Evolutionary conservation across 1,284 basidiomycete species (phyloP), one percentile per base, ranked within the genome.

Genomic region (Austroboletus novae-zelandiae): DNA sequence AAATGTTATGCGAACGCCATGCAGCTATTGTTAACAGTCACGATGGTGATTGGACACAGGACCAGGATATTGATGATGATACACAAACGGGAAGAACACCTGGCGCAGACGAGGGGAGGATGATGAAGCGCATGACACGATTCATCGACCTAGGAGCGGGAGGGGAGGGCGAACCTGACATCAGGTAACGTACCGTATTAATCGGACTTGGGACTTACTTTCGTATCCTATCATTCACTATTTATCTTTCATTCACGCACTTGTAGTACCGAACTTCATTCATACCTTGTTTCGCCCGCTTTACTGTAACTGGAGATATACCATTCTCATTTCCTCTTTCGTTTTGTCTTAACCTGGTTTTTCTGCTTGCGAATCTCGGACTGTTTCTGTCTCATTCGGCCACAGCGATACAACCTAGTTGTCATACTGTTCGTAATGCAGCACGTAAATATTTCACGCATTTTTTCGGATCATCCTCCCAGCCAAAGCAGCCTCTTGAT

Each of bases 401-500:
- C 42, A 50, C 50, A 53, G 49, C 40, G 43, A 54, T 52, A 58
- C 45, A 62, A n/a, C 50, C 49, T 50, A 55, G 47, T 40, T 54
- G 53, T 36, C 40, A 39, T 13, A 15, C 35, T 42, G 47, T 55
- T 45, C 42, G 40, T 62, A 63, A 46, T 51, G 15, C 40, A 48
- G 20, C 39, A 35, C 39, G 49, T 25, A 32, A 41, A 48, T 43
- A 20, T 42, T 44, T 47, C 11, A 44, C 30, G 10, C 39, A 25
- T 13, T 15, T 31, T 18, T 29, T 20, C 31, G 25, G 18, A 62
- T 50, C 40, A 67, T 34, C 84, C 79, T 45, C 89, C 89, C 44
- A 94, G 70, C 92, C 92, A 95, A 54, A 94, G 70, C 62, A 94
- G 73, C 56, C 91, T 76, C 76, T 94, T 95, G 53, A 94, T 76